phyloP scores from a whole-genome alignment of 2,329 filamentous ascomycete species.

The Chaetomiaceae sp. region DNA sequence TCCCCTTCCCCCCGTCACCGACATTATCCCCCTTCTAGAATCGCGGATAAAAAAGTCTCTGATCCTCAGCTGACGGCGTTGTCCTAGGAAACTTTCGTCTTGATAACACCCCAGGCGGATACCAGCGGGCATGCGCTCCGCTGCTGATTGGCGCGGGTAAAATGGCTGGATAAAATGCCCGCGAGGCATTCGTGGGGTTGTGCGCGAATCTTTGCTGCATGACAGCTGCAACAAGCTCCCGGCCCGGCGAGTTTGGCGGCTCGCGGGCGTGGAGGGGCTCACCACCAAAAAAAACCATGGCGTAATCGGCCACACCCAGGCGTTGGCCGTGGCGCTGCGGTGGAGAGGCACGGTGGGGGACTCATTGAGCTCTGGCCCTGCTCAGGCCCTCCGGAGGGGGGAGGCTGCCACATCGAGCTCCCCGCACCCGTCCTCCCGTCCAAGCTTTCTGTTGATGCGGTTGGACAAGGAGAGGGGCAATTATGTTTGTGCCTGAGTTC shows the following conservation, averaged over 20 bases:
- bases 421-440: slow-evolving; percentile 13
- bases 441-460: not conserved
- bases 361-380: not conserved
- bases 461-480: slow-evolving; percentile 8
- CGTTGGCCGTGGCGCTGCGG: not conserved
- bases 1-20: not conserved
- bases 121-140: slow-evolving; percentile 17
- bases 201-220: slow-evolving; percentile 1
- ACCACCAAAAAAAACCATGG: slow-evolving; percentile 20
- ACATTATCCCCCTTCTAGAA: slow-evolving; percentile 7
- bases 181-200: slow-evolving; percentile 19
- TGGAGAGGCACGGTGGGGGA: slow-evolving; percentile 10
- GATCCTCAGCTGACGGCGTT: slow-evolving; percentile 25
- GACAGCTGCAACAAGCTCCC: slow-evolving; percentile 13
- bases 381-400: no score
- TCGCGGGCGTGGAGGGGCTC: not conserved
- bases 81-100: slow-evolving; percentile 10
- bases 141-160: slow-evolving; percentile 34
- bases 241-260: slow-evolving; percentile 8
- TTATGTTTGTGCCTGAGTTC: not conserved
- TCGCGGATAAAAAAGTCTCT: slow-evolving; percentile 22
- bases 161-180: slow-evolving; percentile 29
- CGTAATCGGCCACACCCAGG: slow-evolving; percentile 20
- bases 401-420: not conserved
- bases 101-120: slow-evolving; percentile 22